Conservation (phyloP, 2,329 filamentous ascomycete species). For the Paraphaeosphaeria sporulosa region DNA sequence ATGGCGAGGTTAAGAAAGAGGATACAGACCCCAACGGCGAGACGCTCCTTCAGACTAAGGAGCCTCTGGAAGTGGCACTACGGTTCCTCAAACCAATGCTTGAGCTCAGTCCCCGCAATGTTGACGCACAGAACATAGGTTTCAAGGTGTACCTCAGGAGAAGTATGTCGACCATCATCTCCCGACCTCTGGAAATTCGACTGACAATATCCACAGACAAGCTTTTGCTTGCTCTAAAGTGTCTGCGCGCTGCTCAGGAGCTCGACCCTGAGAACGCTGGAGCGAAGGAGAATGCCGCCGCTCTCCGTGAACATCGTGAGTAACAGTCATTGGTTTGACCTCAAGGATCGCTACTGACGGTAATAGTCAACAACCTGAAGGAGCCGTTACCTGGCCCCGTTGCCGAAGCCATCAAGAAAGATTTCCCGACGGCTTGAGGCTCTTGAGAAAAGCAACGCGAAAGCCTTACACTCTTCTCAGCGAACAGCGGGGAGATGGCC, state of each 20-base stretch:
- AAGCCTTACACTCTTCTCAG: slow-evolving; percentile 59
- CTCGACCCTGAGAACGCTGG: slow-evolving; percentile 74
- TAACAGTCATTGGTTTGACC: slow-evolving; percentile 1
- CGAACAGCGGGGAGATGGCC: slow-evolving; percentile 50
- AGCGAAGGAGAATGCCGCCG: slow-evolving; percentile 77
- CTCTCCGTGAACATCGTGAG: slow-evolving; percentile 69
- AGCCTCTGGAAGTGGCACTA: slow-evolving; percentile 84
- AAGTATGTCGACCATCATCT: slow-evolving; percentile 64
- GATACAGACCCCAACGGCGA: slow-evolving; percentile 87
- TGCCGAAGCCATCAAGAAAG: slow-evolving; percentile 72
- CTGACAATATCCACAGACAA: slow-evolving; percentile 66
- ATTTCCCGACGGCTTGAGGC: slow-evolving; percentile 66
- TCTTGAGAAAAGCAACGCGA: slow-evolving; percentile 57
- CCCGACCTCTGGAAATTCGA: neutral
- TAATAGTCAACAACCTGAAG: slow-evolving; percentile 43
- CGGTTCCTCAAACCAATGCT: slow-evolving; percentile 85
- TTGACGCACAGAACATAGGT: slow-evolving; percentile 82
- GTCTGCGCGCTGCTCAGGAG: slow-evolving; percentile 75
- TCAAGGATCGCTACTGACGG: slow-evolving; percentile 16
- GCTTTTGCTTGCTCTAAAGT: slow-evolving; percentile 85
- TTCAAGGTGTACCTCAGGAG: slow-evolving; percentile 89
- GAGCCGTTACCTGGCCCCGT: slow-evolving; percentile 69
- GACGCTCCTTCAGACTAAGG: slow-evolving; percentile 79
- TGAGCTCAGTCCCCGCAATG: slow-evolving; percentile 79
- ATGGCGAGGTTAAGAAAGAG: slow-evolving; percentile 77